Evolutionary conservation across 192 early-diverging fungal species (phyloP), one percentile per base, ranked within the genome.

Genomic region (Umbelopsis ramanniana): DNA sequence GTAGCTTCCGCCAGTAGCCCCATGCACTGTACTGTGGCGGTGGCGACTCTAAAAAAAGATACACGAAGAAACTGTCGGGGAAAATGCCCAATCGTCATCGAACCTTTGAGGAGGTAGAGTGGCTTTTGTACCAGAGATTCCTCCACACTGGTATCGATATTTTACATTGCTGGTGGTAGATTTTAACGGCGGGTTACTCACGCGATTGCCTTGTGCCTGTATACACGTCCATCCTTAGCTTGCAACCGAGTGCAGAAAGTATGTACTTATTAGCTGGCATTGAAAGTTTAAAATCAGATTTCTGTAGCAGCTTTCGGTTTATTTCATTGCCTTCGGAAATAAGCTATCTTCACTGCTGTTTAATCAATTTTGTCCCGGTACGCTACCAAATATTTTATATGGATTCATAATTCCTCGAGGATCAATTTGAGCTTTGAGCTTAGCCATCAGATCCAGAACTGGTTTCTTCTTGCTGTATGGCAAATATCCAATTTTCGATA

Each of bases 401-500:
- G 88, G 88, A 63, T 95, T 95, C 83, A 96, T 81, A 66, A 96
- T 96, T 29, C 87, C 86, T 43, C 93, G 92, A 11, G 94, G 94
- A 80, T 96, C 95, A 72, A 93, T 89, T 66, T 92, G 46, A 19
- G 80, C 60, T 80, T 96, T 96, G 52, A 95, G 79, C 3, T 81
- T 77, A 67, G 79, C 72, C 95, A 97, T 97, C 24, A 90, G 73
- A 0, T 71, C 78, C 19, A 97, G 85, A 79, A 91, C 88, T 23
- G 82, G 83, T 2, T 74, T 75, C 12, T 84, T 77, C 79, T 96
- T 95, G 52, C 89, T 89, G 82, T 92, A 92, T 19, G 66, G 54
- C 63, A 92, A 76, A 52, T 86, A 82, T 73, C 80, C 73, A 33
- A 83, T 84, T 79, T 92, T 92, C 77, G 85, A 84, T 55, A 93